Conservation (phyloP, 2,329 filamentous ascomycete species). For the Xylaria digitata region DNA sequence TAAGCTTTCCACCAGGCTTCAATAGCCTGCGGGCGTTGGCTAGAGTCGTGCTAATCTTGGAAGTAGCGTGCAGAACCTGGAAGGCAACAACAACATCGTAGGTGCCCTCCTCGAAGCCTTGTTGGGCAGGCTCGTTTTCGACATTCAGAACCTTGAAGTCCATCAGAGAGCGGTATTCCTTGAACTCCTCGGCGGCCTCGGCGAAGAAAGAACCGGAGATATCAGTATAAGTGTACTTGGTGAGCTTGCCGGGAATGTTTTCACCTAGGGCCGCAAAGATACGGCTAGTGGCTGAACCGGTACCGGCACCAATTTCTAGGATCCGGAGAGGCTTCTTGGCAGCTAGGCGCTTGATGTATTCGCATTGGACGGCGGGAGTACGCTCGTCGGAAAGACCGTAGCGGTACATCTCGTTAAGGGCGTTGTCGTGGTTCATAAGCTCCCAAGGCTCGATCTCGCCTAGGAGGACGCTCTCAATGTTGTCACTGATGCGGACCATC, state of each 20-base stretch:
- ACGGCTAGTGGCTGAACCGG: constrained; percentile 54
- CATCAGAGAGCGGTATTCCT: constrained; percentile 46
- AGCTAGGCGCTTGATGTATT: constrained; percentile 46
- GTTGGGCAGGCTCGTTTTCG: constrained; percentile 43
- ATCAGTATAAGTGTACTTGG: constrained; percentile 60
- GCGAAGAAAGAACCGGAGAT: constrained; percentile 55
- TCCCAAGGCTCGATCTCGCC: constrained; percentile 48
- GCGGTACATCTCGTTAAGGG: constrained; percentile 48
- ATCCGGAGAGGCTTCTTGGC: constrained; percentile 52
- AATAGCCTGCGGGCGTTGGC: constrained; percentile 46
- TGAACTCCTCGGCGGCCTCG: constrained; percentile 49
- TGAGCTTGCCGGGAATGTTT: constrained; percentile 47
- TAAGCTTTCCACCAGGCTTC: constrained; percentile 49
- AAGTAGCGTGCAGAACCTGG: constrained; percentile 50
- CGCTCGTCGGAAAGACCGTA: constrained; percentile 48
- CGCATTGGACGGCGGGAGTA: constrained; percentile 46
- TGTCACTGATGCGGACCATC: constrained; percentile 48
- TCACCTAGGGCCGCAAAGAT: constrained; percentile 52
- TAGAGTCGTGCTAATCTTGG: constrained; percentile 45
- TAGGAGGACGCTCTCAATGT: constrained; percentile 45
- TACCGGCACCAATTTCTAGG: constrained; percentile 57
- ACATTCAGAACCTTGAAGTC: constrained; percentile 49
- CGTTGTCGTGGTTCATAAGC: constrained; percentile 49
- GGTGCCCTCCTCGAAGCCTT: constrained; percentile 47
- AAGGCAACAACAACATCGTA: constrained; percentile 51